Evolutionary conservation across 768 basidiomycete species (phyloP).

Genomic region (Hydnomerulius pinastri): DNA sequence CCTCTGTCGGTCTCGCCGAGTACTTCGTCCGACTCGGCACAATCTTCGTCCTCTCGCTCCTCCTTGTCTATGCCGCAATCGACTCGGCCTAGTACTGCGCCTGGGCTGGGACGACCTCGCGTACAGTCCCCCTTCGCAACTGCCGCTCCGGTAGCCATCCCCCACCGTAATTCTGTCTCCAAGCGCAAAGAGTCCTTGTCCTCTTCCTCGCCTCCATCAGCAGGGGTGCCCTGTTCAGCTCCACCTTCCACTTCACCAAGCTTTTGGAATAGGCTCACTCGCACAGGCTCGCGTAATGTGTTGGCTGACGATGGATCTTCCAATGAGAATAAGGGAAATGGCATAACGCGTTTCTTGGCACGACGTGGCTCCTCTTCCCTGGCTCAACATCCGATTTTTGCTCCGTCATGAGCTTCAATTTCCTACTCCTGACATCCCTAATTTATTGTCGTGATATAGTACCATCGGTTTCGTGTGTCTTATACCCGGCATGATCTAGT

Average conservation of each 20-base stretch:
- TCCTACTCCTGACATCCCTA: not conserved
- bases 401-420: not conserved
- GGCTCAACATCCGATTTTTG: constrained; percentile 3
- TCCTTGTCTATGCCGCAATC: not conserved
- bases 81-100: not conserved
- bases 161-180: not conserved
- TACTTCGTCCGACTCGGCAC: constrained; percentile 1
- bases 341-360: constrained; percentile 24
- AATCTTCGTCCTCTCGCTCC: not conserved
- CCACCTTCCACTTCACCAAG: constrained; percentile 11
- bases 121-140: not conserved
- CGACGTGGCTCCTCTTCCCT: constrained; percentile 11
- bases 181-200: constrained; percentile 5
- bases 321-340: constrained; percentile 12
- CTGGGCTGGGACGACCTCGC: not conserved
- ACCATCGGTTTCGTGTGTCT: not conserved
- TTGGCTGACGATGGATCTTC: constrained; percentile 11
- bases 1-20: constrained; percentile 3
- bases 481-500: not conserved
- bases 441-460: not conserved
- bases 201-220: not conserved
- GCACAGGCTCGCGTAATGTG: constrained; percentile 16
- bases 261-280: constrained; percentile 27
- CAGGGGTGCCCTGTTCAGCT: constrained; percentile 1
- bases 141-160: constrained; percentile 9